These are phyloP conservation scores for Urostyla sp. DNA, from an alignment of 73 alveolate species.

Conservation along the genomic window DNA sequence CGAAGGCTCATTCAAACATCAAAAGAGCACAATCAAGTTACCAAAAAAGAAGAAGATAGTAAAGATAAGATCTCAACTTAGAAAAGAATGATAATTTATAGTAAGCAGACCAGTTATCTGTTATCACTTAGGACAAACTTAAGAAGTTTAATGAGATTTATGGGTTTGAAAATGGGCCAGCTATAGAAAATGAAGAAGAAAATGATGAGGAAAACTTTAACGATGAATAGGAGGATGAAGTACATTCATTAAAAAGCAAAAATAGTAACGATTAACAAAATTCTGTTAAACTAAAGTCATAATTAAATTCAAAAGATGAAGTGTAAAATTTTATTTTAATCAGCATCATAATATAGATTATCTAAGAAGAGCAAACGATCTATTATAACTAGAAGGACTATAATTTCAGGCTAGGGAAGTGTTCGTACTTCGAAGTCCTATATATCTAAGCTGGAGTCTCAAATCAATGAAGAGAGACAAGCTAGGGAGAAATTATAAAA, in stretches of 20 bases:
- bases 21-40: slow-evolving; percentile 29
- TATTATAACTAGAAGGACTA: slow-evolving; percentile 16
- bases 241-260: slow-evolving; percentile 36
- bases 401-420: slow-evolving; percentile 27
- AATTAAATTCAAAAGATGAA: slow-evolving; percentile 25
- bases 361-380: background rate
- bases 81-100: background rate
- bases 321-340: slow-evolving; percentile 19
- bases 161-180: slow-evolving; percentile 39
- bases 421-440: slow-evolving; percentile 51
- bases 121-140: slow-evolving; percentile 33
- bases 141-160: slow-evolving; percentile 52
- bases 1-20: background rate
- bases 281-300: slow-evolving; percentile 50
- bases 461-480: slow-evolving; percentile 54
- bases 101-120: slow-evolving; percentile 6
- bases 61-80: background rate
- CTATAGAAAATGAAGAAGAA: slow-evolving; percentile 42
- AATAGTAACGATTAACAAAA: slow-evolving; percentile 14
- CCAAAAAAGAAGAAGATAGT: slow-evolving; percentile 19
- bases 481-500: slow-evolving; percentile 57
- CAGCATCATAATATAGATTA: background rate
- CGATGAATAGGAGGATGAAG: slow-evolving; percentile 57
- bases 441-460: slow-evolving; percentile 55
- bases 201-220: slow-evolving; percentile 44